phyloP scores from a whole-genome alignment of 1,139 yeast species.

The Yamadazyma atlantica region DNA sequence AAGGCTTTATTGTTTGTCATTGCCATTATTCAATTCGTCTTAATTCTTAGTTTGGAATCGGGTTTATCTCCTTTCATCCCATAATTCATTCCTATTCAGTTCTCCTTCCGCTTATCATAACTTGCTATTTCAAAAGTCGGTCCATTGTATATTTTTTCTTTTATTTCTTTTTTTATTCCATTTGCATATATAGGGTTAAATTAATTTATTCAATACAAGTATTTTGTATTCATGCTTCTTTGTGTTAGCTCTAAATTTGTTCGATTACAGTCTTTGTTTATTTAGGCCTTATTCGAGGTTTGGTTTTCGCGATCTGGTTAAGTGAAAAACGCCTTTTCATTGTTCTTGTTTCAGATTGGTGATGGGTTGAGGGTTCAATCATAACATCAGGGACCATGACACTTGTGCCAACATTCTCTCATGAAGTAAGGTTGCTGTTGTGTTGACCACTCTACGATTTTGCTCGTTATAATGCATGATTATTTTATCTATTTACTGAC shows the following conservation, averaged over 20 bases:
- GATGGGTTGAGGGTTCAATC: neutral
- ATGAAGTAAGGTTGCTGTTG: neutral
- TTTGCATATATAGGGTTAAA: slow-evolving; percentile 1
- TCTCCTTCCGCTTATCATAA: neutral
- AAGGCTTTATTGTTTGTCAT: neutral
- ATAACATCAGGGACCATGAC: neutral
- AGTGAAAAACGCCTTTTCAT: neutral
- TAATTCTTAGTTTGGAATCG: neutral
- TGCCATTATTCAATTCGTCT: neutral
- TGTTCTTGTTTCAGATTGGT: neutral
- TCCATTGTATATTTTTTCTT: neutral
- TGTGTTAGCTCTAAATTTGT: neutral
- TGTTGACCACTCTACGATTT: neutral
- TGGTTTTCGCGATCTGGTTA: neutral
- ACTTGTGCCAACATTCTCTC: neutral
- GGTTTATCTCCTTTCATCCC: neutral
- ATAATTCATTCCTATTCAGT: neutral
- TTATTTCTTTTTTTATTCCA: neutral
- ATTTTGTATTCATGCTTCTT: neutral
- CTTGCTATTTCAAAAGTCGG: slow-evolving; percentile 1
- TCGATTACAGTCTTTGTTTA: neutral
- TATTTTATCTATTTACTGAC: no score
- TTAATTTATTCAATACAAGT: slow-evolving; percentile 1
- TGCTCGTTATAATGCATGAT: no score
- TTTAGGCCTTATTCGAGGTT: no score